These are phyloP conservation scores for Berkeleyomyces basicola DNA, from an alignment of 2,329 filamentous ascomycete species.

Conservation along the genomic window DNA sequence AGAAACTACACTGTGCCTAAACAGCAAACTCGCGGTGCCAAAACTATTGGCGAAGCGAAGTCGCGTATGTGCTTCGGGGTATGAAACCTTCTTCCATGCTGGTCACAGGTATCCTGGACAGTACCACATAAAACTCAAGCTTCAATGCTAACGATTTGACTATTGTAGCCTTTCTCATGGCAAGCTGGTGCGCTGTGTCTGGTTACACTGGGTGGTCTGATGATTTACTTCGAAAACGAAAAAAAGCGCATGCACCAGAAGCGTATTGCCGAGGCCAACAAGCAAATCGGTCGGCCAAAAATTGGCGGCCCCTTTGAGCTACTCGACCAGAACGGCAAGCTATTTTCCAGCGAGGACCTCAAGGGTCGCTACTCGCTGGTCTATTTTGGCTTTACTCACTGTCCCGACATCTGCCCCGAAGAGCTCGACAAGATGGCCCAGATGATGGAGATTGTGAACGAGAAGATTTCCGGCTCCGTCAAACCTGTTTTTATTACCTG, in stretches of 20 bases:
- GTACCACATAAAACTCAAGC: not conserved
- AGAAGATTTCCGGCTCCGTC: constrained; percentile 35
- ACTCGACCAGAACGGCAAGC: constrained; percentile 62
- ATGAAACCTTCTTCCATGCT: constrained; percentile 17
- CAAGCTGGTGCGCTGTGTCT: constrained; percentile 80
- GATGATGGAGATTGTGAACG: constrained; percentile 64
- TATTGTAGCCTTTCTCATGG: constrained; percentile 69
- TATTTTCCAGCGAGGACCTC: constrained; percentile 64
- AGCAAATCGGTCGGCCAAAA: constrained; percentile 83
- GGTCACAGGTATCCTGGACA: not conserved
- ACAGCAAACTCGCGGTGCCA: constrained; percentile 21
- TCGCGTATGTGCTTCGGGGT: constrained; percentile 41
- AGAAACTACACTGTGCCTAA: not conserved
- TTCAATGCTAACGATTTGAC: not conserved
- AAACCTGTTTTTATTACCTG: constrained; percentile 86
- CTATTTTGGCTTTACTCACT: constrained; percentile 97
- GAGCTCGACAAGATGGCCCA: constrained; percentile 98
- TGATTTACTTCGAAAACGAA: constrained; percentile 85
- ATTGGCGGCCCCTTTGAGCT: constrained; percentile 79
- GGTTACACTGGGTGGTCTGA: constrained; percentile 55
- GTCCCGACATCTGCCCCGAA: constrained; percentile 95
- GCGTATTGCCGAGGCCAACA: constrained; percentile 76
- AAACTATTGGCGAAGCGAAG: constrained; percentile 43
- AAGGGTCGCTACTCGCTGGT: constrained; percentile 74
- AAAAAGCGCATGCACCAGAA: constrained; percentile 82